phyloP scores from a whole-genome alignment of 352 stramenopile genomes.

The Pythium sp. region DNA sequence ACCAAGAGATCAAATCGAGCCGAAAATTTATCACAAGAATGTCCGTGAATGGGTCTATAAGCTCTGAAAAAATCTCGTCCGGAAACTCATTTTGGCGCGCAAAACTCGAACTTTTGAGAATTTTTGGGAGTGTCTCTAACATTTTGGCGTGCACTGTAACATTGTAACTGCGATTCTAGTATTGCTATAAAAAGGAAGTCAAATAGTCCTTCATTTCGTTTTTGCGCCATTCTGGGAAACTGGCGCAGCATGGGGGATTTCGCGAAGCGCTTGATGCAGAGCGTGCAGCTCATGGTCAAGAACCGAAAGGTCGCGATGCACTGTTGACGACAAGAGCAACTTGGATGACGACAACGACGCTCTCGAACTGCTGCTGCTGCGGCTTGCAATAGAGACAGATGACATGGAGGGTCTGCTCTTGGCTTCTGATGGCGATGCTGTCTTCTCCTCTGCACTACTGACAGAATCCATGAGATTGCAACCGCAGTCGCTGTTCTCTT shows the following conservation, averaged over 20 bases:
- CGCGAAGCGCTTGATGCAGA: slow-evolving; percentile 7
- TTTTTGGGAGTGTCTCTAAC: no score
- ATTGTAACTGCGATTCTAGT: no score
- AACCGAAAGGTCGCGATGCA: slow-evolving; percentile 40
- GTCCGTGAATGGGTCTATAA: no score
- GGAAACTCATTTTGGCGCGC: no score
- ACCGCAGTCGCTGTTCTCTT: neutral
- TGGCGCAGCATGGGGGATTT: neutral
- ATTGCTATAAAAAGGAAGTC: neutral
- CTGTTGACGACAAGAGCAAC: neutral
- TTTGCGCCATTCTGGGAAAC: neutral
- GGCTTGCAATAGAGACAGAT: neutral
- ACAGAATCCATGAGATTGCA: neutral
- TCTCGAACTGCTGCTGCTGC: neutral
- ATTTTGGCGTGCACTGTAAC: no score
- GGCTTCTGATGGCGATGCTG: neutral
- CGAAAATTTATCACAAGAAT: no score
- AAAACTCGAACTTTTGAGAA: no score
- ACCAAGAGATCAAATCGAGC: no score
- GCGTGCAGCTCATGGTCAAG: slow-evolving; percentile 24
- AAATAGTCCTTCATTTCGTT: neutral
- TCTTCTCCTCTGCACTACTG: neutral
- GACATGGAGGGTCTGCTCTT: neutral
- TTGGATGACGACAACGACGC: neutral
- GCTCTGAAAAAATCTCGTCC: no score